These are phyloP conservation scores for Glonium stellatum DNA, from an alignment of 495 filamentous ascomycete species.

Conservation along the genomic window DNA sequence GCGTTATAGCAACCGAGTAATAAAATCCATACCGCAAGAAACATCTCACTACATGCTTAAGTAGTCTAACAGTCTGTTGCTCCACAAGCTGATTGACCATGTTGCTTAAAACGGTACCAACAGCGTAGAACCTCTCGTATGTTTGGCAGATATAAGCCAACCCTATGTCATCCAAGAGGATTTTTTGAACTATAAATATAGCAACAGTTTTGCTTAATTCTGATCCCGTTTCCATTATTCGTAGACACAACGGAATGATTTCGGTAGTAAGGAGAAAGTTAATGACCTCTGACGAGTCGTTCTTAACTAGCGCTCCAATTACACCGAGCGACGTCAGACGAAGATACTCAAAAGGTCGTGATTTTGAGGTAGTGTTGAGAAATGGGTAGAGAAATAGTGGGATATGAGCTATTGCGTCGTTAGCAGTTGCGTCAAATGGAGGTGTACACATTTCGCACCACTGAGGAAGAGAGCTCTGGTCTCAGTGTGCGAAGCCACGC, in stretches of 20 bases:
- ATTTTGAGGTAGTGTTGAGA: conserved; percentile 98
- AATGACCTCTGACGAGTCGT: conserved; percentile 96
- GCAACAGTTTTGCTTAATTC: conserved; percentile 98
- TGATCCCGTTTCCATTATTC: conserved; percentile 99
- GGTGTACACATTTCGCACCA: conserved; percentile 48
- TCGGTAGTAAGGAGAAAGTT: conserved; percentile 98
- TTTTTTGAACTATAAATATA: conserved; percentile 99
- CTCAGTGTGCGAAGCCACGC: conserved; percentile 95
- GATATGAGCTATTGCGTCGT: conserved; percentile 69
- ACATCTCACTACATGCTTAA: conserved; percentile 97
- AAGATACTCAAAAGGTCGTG: conserved; percentile 94
- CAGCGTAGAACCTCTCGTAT: conserved; percentile 98
- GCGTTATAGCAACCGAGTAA: neutral
- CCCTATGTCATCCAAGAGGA: conserved; percentile 93
- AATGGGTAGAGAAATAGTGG: conserved; percentile 98
- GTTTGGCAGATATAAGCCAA: conserved; percentile 98
- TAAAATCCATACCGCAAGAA: conserved; percentile 70
- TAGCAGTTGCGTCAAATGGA: neutral
- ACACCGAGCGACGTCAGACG: conserved; percentile 96
- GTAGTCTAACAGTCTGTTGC: conserved; percentile 87
- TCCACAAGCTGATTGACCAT: conserved; percentile 98
- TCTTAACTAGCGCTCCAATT: conserved; percentile 96
- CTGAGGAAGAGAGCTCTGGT: conserved; percentile 87
- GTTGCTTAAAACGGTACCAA: conserved; percentile 94
- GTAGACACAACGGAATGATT: conserved; percentile 95